phyloP scores from a whole-genome alignment of 257 asterid species.

The Solanum arcanum region DNA sequence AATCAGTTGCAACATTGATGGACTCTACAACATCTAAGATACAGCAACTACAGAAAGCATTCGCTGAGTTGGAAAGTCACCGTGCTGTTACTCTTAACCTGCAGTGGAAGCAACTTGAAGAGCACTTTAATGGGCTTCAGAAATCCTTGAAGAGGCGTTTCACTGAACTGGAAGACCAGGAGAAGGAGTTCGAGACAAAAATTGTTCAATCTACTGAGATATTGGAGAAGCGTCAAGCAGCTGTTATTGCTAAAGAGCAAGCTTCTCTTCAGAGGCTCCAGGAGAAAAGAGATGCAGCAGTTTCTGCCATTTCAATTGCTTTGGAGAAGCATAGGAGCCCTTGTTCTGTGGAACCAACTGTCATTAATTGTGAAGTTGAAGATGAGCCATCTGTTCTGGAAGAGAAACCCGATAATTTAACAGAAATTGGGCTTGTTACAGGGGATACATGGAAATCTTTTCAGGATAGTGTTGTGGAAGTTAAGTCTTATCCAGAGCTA shows the following conservation, averaged over 20 bases:
- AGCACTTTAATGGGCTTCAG: slow-evolving; percentile 89
- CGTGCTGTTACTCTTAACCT: slow-evolving; percentile 76
- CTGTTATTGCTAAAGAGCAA: slow-evolving; percentile 73
- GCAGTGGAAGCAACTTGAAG: slow-evolving; percentile 97
- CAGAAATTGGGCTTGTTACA: slow-evolving; percentile 16
- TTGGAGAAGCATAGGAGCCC: slow-evolving; percentile 38
- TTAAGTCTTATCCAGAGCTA: slow-evolving; percentile 71
- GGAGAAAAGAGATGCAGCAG: slow-evolving; percentile 93
- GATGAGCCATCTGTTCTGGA: slow-evolving; percentile 27
- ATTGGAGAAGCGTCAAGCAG: slow-evolving; percentile 71
- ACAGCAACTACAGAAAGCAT: slow-evolving; percentile 87
- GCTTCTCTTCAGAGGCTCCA: slow-evolving; percentile 79
- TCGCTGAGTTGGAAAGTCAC: slow-evolving; percentile 93
- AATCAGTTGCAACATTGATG: slow-evolving; percentile 50
- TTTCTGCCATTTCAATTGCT: slow-evolving; percentile 63
- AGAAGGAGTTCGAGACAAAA: slow-evolving; percentile 72
- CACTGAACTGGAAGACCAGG: slow-evolving; percentile 89
- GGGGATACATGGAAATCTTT: slow-evolving; percentile 19
- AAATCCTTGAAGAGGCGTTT: slow-evolving; percentile 92
- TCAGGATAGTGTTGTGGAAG: slow-evolving; percentile 27
- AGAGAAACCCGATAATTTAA: slow-evolving; percentile 22
- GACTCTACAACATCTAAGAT: slow-evolving; percentile 77
- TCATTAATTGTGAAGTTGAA: slow-evolving; percentile 16
- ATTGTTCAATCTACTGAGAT: slow-evolving; percentile 48
- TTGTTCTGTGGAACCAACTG: slow-evolving; percentile 22